Conservation (phyloP, 176 grass and related monocot genomes). For the Carex myosuroides region DNA sequence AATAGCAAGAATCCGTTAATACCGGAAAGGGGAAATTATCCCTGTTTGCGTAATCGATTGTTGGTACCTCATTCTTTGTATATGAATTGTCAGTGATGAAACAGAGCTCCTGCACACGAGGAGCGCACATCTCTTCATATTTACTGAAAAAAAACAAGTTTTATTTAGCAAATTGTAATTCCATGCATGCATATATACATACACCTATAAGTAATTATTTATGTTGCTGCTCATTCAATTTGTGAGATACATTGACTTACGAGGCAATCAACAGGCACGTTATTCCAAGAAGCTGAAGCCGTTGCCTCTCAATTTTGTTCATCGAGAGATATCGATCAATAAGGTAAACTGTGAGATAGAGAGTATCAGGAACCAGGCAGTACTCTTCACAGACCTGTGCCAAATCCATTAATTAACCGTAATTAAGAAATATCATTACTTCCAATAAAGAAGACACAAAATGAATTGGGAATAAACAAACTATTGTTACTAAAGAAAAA, state of each 20-base stretch:
- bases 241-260: slow-evolving; percentile 40
- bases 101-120: slow-evolving; percentile 72
- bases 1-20: slow-evolving; percentile 23
- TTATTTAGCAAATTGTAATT: neutral
- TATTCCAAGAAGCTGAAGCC: slow-evolving; percentile 79
- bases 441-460: neutral
- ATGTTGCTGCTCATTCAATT: neutral
- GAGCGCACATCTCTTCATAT: slow-evolving; percentile 83
- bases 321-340: slow-evolving; percentile 70
- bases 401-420: neutral
- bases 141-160: slow-evolving; percentile 38
- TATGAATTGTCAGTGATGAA: slow-evolving; percentile 79
- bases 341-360: slow-evolving; percentile 78
- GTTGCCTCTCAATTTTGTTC: slow-evolving; percentile 60
- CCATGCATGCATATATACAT: neutral
- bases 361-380: slow-evolving; percentile 78
- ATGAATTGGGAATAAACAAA: neutral
- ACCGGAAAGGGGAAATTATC: slow-evolving; percentile 4
- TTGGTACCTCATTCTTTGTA: slow-evolving; percentile 52
- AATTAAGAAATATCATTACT: neutral
- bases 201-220: neutral
- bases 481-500: neutral
- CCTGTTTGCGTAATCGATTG: neutral
- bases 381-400: slow-evolving; percentile 85
- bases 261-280: slow-evolving; percentile 92